A percentile compares a stretch with the other conserved stretches of the same genome.
phyloP scores from a whole-genome alignment of 108 stramenopile species.

The Fragilaria radians region DNA sequence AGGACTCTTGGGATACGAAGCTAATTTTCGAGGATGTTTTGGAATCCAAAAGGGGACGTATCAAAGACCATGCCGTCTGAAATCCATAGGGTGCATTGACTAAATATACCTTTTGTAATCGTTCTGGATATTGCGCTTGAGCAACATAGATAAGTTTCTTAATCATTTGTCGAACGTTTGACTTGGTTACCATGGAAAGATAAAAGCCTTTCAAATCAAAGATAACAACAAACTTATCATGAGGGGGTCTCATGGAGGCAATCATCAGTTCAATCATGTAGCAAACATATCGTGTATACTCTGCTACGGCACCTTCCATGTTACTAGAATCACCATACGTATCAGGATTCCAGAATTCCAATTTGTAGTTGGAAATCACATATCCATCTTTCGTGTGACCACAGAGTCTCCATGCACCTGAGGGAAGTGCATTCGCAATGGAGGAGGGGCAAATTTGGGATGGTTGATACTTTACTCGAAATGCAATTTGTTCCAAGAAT shows the following conservation, averaged over 20 bases:
- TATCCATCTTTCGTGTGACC: conserved; percentile 15
- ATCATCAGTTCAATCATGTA: conserved; percentile 21
- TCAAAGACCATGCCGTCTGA: conserved; percentile 15
- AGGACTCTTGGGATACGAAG: conserved; percentile 1
- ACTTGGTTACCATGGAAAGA: conserved; percentile 8
- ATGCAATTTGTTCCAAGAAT: conserved; percentile 22
- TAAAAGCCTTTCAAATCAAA: conserved; percentile 21
- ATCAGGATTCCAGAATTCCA: conserved; percentile 14
- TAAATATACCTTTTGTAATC: conserved; percentile 11
- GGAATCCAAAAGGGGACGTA: conserved; percentile 14
- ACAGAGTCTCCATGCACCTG: conserved; percentile 18
- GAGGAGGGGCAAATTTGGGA: conserved; percentile 4
- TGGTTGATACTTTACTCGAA: conserved; percentile 16
- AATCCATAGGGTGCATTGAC: conserved; percentile 22
- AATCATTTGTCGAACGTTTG: conserved; percentile 19
- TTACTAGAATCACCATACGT: not conserved
- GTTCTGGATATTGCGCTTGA: conserved; percentile 23
- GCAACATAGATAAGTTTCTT: conserved; percentile 21
- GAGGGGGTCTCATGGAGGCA: conserved; percentile 12
- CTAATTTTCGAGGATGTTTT: conserved; percentile 20
- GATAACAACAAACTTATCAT: conserved; percentile 18
- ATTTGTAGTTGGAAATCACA: conserved; percentile 18
- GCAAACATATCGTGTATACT: conserved; percentile 16
- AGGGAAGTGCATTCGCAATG: conserved; percentile 20
- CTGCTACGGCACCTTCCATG: conserved; percentile 13